Evolutionary conservation across 148 eudicot genomes (phyloP), one percentile per base, ranked within the genome.

Genomic region (Vaccinium macrocarpon): DNA sequence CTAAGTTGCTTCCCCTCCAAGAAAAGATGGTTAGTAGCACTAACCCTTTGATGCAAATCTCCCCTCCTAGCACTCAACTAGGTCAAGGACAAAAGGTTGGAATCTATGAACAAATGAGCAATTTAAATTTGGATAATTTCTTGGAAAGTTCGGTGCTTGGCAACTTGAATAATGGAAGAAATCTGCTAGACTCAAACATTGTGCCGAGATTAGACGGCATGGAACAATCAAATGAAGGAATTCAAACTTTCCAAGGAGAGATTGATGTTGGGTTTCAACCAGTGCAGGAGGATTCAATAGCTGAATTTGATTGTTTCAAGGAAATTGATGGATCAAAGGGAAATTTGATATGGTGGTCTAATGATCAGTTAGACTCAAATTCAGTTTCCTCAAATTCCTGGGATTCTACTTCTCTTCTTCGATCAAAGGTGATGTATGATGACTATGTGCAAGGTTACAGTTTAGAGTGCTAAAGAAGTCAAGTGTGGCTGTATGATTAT

Each of bases 1-100:
- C 99, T 21, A 96, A 93, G 49, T 82, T 94, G 84, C 93, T 90
- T 76, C 93, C 95, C 48, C 88, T 90, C 25, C 98, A 93, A 86
- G 93, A 96, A 49, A 94, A 91, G 78, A 91, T 92, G 87, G 83
- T 91, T 46, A 91, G 88, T 35, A 89, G 73, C 85, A 81, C 32
- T 85, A 78, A 86, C 6, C 35, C 49, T 81, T 35, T 82, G 82
- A 76, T 78, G 84, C 87, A 79, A 27, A 68, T 80, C 46, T 7
- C 78, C 73, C 66, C 80, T 76, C 81, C 83, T 52, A 42, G 52
- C 25, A 52, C 85, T 80, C 84, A 64, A 53, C 82, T 27, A 2
- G 76, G 50, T 11, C 81, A 81, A 73, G 80, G n/a, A 35, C 77
- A 73, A 2, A 73, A 73, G 51, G 77, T 38, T 76, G 56, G 78